Conservation (phyloP, 371 early-diverging fungal genomes). For the Mortierella polycephala region DNA sequence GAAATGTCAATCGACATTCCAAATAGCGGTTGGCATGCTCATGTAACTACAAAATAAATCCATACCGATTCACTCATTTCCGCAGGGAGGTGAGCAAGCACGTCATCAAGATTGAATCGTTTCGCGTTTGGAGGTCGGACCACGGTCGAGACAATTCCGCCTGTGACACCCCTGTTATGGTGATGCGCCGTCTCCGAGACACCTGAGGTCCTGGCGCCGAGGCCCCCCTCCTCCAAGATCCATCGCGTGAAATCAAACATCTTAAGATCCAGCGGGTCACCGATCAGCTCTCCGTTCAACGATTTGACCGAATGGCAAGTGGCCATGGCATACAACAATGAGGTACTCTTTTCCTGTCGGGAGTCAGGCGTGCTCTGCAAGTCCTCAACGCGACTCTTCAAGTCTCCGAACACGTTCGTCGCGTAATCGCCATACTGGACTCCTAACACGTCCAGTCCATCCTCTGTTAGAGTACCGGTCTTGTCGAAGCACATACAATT, state of each 20-base stretch:
- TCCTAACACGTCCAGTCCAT: slow-evolving; percentile 97
- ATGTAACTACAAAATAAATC: neutral
- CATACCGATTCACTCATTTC: slow-evolving; percentile 31
- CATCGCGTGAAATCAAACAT: slow-evolving; percentile 98
- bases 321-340: slow-evolving; percentile 83
- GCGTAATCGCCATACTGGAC: slow-evolving; percentile 66
- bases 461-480: slow-evolving; percentile 99
- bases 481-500: slow-evolving; percentile 99
- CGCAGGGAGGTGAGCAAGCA: slow-evolving; percentile 19
- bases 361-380: slow-evolving; percentile 27
- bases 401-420: slow-evolving; percentile 56
- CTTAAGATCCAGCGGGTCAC: slow-evolving; percentile 98
- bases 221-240: slow-evolving; percentile 88
- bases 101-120: slow-evolving; percentile 56
- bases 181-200: slow-evolving; percentile 16
- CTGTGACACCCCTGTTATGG: slow-evolving; percentile 9
- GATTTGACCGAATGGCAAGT: slow-evolving; percentile 97
- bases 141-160: slow-evolving; percentile 80
- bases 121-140: slow-evolving; percentile 86
- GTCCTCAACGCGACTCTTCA: slow-evolving; percentile 42
- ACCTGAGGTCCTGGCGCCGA: slow-evolving; percentile 24
- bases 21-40: neutral
- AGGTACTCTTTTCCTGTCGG: slow-evolving; percentile 41
- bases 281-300: slow-evolving; percentile 89
- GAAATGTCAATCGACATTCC: neutral